A percentile compares a stretch with the other conserved stretches of the same genome.
These are phyloP conservation scores for Rhodotorula sphaerocarpa DNA, from an alignment of 768 basidiomycete genomes.

Conservation along the genomic window DNA sequence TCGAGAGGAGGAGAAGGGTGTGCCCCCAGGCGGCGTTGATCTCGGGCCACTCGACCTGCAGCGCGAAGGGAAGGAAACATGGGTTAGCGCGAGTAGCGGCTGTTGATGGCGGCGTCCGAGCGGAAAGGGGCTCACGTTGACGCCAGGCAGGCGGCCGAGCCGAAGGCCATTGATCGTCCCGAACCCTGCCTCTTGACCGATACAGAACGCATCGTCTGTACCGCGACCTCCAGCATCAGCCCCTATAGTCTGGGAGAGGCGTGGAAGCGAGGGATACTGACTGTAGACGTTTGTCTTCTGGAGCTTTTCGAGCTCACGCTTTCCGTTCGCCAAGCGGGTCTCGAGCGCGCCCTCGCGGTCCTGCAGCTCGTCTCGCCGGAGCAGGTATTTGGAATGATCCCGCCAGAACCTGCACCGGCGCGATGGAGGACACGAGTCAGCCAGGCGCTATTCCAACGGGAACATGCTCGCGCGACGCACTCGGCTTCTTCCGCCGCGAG, in stretches of 20 bases:
- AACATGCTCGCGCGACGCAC: no score
- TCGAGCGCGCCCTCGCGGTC: constrained; percentile 63
- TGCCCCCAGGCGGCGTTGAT: constrained; percentile 99
- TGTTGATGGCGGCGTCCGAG: neutral
- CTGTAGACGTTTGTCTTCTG: constrained; percentile 87
- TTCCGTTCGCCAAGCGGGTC: constrained; percentile 67
- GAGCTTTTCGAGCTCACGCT: constrained; percentile 51
- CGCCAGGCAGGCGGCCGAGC: constrained; percentile 60
- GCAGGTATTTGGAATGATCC: constrained; percentile 62
- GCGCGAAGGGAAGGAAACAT: neutral
- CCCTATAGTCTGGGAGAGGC: neutral
- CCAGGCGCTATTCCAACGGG: no score
- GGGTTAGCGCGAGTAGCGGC: neutral
- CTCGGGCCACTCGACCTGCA: constrained; percentile 94
- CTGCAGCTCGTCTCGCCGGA: constrained; percentile 58
- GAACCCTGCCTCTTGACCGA: constrained; percentile 86
- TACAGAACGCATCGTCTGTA: constrained; percentile 75
- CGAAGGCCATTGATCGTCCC: constrained; percentile 97
- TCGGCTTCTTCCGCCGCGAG: constrained; percentile 77
- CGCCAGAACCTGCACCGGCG: constrained; percentile 64
- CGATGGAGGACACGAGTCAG: no score
- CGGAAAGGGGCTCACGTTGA: neutral
- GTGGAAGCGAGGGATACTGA: neutral
- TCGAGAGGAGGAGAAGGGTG: constrained; percentile 80
- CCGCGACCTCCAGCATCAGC: no score